Conservation (phyloP, 768 basidiomycete genomes). For the Agrocybe chaxingu region DNA sequence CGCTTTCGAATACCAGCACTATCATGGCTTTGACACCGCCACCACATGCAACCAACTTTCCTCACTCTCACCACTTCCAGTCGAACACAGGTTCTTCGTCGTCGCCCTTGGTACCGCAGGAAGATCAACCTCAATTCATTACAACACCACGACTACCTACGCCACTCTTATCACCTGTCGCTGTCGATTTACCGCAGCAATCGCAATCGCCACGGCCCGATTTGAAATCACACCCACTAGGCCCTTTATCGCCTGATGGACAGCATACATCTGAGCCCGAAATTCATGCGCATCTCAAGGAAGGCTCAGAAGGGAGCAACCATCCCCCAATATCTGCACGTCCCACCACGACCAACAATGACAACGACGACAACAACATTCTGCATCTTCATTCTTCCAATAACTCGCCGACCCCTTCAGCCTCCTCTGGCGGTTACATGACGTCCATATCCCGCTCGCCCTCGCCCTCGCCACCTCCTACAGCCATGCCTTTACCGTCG, state of each 20-base stretch:
- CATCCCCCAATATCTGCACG: too few relatives aligned
- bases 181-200: too few relatives aligned
- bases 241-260: too few relatives aligned
- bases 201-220: too few relatives aligned
- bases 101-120: not conserved
- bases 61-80: conserved; percentile 5
- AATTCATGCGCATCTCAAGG: too few relatives aligned
- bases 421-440: conserved; percentile 53
- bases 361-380: not conserved
- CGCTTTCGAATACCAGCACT: conserved; percentile 14
- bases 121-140: too few relatives aligned
- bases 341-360: not conserved
- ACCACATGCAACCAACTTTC: conserved; percentile 18
- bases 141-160: too few relatives aligned
- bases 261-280: too few relatives aligned
- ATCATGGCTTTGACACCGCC: conserved; percentile 16
- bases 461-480: conserved; percentile 30
- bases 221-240: too few relatives aligned
- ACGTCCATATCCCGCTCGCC: conserved; percentile 51
- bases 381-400: conserved; percentile 36
- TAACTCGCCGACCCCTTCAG: conserved; percentile 47
- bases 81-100: not conserved
- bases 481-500: conserved; percentile 25
- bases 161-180: too few relatives aligned
- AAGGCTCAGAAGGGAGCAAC: too few relatives aligned